Base-by-base conservation (phyloP, 306 rosid species). In the Trichosanthes cucumerina region DNA sequence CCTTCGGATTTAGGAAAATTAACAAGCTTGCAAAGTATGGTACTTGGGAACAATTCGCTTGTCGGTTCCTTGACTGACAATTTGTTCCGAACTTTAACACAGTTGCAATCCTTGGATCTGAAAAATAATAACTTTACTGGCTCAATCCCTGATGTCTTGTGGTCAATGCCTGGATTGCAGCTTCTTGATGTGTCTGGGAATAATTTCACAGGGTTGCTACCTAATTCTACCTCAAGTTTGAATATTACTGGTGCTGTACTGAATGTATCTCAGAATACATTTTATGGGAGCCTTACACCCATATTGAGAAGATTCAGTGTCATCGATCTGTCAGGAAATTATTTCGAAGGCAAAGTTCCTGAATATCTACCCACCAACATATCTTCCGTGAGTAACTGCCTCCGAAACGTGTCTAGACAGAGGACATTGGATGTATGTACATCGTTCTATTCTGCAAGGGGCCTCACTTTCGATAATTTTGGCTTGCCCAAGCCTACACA, bases 301-400 rank as follows among this genome's bases (percentile, higher is more conserved):
- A 56, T 79, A 8, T 89, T 92, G 39, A 64, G 81, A 80, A 84
- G 87, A 84, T 91, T 89, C 80, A 63, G 82, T 78, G 84, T 76
- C 26, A 74, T 95, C 23, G 97, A 95, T 89, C 80, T 95, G 75
- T 83, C 92, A 4, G 85, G 78, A 81, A 95, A 95, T 84, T 95
- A 88, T 78, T 91, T 92, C 56, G 89, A 95, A 85, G 97, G 97
- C 44, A 81, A 65, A 63, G 83, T 89, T 82, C 86, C 87, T 68
- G 85, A 82, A 68, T 84, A 79, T 75, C 82, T 76, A 54, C 80
- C 2, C 26, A 28, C 69, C 59, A 86, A 92, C 80, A 82, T 79
- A 52, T 89, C 96, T 71, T 78, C 87, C 10, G 84, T 66, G 43
- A 76, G 70, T 24, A 95, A 95, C 65, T 95, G 98, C 82, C 92